Conservation (phyloP, 352 stramenopile species). For the Ophiocytium majus region DNA sequence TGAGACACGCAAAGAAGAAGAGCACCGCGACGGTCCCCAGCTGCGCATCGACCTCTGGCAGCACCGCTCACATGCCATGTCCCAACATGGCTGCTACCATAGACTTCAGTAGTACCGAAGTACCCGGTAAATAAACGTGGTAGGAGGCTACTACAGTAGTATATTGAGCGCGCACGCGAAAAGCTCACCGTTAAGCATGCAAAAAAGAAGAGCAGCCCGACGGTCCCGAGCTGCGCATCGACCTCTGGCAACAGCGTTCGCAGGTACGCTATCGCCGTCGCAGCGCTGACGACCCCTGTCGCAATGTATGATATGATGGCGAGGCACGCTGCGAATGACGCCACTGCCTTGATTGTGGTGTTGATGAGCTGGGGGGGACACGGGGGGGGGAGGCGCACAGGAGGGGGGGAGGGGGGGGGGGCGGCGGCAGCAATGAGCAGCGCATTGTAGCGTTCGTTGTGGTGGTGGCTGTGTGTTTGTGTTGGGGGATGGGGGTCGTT, state of each 20-base stretch:
- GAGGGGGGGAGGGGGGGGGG: neutral
- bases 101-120: too few species aligned
- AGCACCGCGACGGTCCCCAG: slow-evolving; percentile 65
- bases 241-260: slow-evolving; percentile 65
- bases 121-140: too few species aligned
- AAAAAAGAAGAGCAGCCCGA: slow-evolving; percentile 79
- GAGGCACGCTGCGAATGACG: slow-evolving; percentile 83
- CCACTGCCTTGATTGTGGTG: slow-evolving; percentile 85
- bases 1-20: slow-evolving; percentile 81
- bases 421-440: too few species aligned
- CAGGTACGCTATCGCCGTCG: slow-evolving; percentile 74
- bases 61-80: slow-evolving; percentile 42
- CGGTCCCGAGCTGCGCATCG: slow-evolving; percentile 61
- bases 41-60: slow-evolving; percentile 64
- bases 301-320: slow-evolving; percentile 91
- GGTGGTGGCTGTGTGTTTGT: too few species aligned
- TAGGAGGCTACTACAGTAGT: slow-evolving; percentile 83
- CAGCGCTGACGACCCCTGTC: slow-evolving; percentile 70
- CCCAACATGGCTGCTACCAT: neutral
- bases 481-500: too few species aligned
- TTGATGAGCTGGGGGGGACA: slow-evolving; percentile 77
- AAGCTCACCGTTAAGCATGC: slow-evolving; percentile 28
- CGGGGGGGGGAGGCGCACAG: too few species aligned
- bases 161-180: slow-evolving; percentile 57
- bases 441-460: too few species aligned